Evolutionary conservation across 2,329 filamentous ascomycete genomes (phyloP).

Genomic region (Ramichloridium luteum): DNA sequence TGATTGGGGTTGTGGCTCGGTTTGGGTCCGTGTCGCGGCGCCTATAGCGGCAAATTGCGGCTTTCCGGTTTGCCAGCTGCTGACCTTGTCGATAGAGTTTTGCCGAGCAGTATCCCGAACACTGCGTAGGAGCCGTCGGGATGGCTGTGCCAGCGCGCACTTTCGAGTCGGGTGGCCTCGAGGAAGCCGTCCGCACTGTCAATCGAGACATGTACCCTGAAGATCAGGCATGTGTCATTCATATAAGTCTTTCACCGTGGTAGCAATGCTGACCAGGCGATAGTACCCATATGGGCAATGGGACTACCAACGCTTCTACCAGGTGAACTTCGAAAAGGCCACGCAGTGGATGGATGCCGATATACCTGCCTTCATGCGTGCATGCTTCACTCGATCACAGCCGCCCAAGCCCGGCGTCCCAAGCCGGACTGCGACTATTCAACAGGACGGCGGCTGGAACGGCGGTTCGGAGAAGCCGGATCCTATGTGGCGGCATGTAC

Average conservation of each 20-base stretch:
- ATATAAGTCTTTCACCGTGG: too few relatives aligned
- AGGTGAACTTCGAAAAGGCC: constrained; percentile 16
- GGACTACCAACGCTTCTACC: constrained; percentile 26
- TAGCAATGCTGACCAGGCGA: not conserved
- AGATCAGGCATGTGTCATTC: constrained; percentile 18
- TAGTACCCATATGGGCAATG: constrained; percentile 28
- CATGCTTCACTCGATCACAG: constrained; percentile 17
- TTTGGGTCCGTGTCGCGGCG: constrained; percentile 11
- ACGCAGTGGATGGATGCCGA: constrained; percentile 9
- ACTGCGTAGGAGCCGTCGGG: constrained; percentile 20
- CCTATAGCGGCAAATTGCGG: too few relatives aligned
- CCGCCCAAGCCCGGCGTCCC: constrained; percentile 20
- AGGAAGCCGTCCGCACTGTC: constrained; percentile 24
- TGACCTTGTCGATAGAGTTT: constrained; percentile 10
- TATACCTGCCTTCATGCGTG: constrained; percentile 18
- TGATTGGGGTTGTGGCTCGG: constrained; percentile 31
- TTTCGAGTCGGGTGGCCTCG: constrained; percentile 30
- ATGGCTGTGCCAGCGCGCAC: constrained; percentile 31
- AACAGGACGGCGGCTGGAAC: constrained; percentile 24
- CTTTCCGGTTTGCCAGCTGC: too few relatives aligned
- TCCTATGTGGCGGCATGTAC: constrained; percentile 20
- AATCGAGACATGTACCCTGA: constrained; percentile 36
- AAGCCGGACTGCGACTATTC: constrained; percentile 9
- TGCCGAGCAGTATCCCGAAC: constrained; percentile 23
- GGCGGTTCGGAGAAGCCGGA: constrained; percentile 18